phyloP scores from a whole-genome alignment of 768 basidiomycete genomes.

The Rhodocollybia butyracea region DNA sequence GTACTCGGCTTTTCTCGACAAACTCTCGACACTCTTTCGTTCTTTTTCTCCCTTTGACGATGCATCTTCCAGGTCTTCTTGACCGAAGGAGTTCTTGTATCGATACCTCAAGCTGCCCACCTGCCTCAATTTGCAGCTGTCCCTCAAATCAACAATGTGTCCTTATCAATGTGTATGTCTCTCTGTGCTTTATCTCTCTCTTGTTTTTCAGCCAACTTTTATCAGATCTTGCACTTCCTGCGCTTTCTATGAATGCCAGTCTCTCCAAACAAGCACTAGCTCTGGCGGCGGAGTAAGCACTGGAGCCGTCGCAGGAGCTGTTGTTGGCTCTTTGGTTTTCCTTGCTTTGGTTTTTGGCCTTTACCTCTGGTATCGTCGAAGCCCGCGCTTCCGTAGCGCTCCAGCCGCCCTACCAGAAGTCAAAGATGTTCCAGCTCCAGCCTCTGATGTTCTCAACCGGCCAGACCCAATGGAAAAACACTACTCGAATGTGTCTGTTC shows the following conservation, averaged over 20 bases:
- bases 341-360: constrained; percentile 46
- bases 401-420: constrained; percentile 31
- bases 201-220: constrained; percentile 4
- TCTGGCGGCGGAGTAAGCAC: constrained; percentile 48
- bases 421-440: constrained; percentile 69
- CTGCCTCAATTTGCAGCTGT: constrained; percentile 67
- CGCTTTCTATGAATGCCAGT: constrained; percentile 44
- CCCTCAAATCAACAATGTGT: constrained; percentile 53
- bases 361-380: constrained; percentile 67
- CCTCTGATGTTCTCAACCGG: constrained; percentile 74
- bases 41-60: constrained; percentile 22
- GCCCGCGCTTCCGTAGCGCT: constrained; percentile 38
- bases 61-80: constrained; percentile 36
- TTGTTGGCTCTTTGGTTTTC: constrained; percentile 62
- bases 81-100: constrained; percentile 35
- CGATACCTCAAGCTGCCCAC: constrained; percentile 40
- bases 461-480: constrained; percentile 78
- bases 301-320: constrained; percentile 72
- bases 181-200: neutral
- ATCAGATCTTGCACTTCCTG: constrained; percentile 60
- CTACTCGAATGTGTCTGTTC: constrained; percentile 20
- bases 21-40: constrained; percentile 28
- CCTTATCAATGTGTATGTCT: constrained; percentile 53
- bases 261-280: constrained; percentile 13
- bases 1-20: constrained; percentile 15